phyloP scores from a whole-genome alignment of 768 basidiomycete genomes.

The Naematelia aurantialba region DNA sequence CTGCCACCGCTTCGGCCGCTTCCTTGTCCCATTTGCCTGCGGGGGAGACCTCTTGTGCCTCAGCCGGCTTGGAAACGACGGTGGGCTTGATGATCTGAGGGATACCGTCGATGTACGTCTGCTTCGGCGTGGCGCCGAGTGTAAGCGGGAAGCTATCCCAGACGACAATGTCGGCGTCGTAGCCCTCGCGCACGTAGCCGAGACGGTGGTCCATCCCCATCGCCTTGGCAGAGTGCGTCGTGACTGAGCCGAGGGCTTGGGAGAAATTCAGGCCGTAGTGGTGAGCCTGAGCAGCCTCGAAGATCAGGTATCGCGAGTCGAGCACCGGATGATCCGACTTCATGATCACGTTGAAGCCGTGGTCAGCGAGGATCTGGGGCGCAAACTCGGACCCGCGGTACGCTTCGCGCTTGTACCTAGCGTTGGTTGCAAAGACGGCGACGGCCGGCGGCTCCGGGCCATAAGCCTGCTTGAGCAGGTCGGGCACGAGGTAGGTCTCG shows the following conservation, averaged over 20 bases:
- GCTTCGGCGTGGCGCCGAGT: conserved; percentile 71
- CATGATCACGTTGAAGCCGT: conserved; percentile 67
- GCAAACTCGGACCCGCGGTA: conserved; percentile 79
- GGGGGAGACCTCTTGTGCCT: conserved; percentile 59
- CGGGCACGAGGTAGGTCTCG: conserved; percentile 77
- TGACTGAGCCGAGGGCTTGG: conserved; percentile 67
- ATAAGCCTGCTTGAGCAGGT: conserved; percentile 67
- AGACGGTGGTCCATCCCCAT: conserved; percentile 73
- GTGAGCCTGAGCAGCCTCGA: conserved; percentile 73
- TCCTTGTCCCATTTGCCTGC: conserved; percentile 72
- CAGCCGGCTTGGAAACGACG: conserved; percentile 57
- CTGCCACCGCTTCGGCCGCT: conserved; percentile 59
- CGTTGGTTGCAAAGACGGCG: conserved; percentile 70
- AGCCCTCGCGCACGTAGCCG: conserved; percentile 66
- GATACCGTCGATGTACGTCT: conserved; percentile 83
- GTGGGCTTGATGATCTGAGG: conserved; percentile 55
- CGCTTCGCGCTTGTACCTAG: conserved; percentile 73
- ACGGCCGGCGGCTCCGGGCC: conserved; percentile 64
- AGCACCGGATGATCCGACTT: conserved; percentile 57
- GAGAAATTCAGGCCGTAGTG: conserved; percentile 67
- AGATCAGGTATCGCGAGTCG: conserved; percentile 69
- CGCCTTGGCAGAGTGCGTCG: conserved; percentile 65
- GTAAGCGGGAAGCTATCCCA: conserved; percentile 65
- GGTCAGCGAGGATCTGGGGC: conserved; percentile 65
- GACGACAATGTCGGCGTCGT: conserved; percentile 71